phyloP scores from a whole-genome alignment of 2,329 filamentous ascomycete species.

The Ramichloridium luteum region DNA sequence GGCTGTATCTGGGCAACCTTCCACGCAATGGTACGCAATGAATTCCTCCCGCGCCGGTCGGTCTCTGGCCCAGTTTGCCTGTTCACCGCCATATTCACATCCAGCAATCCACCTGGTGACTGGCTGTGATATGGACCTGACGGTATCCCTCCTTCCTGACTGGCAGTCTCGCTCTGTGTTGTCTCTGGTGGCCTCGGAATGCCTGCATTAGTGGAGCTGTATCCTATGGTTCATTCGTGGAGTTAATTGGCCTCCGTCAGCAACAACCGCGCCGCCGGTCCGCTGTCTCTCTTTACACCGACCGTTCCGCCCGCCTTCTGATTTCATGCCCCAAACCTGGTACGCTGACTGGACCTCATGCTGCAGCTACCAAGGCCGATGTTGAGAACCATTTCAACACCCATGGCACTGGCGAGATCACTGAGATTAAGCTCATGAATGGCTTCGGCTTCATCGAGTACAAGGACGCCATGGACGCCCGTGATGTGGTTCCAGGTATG shows the following conservation, averaged over 20 bases:
- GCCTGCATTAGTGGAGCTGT: background rate
- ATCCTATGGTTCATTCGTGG: no score
- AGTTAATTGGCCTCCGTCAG: no score
- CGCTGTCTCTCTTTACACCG: no score
- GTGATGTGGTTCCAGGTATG: slow-evolving; percentile 95
- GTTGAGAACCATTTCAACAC: slow-evolving; percentile 91
- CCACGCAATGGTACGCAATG: slow-evolving; percentile 73
- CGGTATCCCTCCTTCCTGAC: slow-evolving; percentile 8
- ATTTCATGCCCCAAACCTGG: slow-evolving; percentile 16
- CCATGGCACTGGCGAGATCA: slow-evolving; percentile 94
- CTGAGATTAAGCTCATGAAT: slow-evolving; percentile 99
- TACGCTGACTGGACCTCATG: slow-evolving; percentile 36
- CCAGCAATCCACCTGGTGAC: no score
- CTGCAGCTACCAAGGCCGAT: slow-evolving; percentile 84
- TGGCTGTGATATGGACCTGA: no score
- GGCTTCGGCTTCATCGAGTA: slow-evolving; percentile 99
- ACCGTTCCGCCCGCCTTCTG: slow-evolving; percentile 7
- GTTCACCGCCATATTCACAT: slow-evolving; percentile 7
- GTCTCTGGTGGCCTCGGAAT: slow-evolving; percentile 1
- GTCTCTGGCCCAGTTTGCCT: slow-evolving; percentile 10
- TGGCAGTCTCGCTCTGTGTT: slow-evolving; percentile 12
- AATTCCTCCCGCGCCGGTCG: slow-evolving; percentile 19
- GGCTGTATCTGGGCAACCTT: slow-evolving; percentile 95
- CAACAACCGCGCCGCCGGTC: no score
- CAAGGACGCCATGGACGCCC: slow-evolving; percentile 94